Evolutionary conservation across 2,329 filamentous ascomycete genomes (phyloP), one percentile per base, ranked within the genome.

Genomic region (Myriosclerotinia curreyana): DNA sequence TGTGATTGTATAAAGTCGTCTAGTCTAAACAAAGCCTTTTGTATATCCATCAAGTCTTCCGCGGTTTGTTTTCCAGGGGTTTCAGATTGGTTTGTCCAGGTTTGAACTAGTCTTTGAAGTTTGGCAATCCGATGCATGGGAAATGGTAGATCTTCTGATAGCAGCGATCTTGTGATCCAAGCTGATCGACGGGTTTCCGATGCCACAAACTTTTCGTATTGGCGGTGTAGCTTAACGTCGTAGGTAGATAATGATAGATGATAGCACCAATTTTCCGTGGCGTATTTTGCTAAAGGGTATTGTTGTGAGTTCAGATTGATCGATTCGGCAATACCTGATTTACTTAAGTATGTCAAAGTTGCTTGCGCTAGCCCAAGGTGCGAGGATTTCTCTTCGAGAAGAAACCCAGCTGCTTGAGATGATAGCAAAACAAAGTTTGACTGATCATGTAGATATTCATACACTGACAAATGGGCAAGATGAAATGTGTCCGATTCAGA

Each of bases 1-100:
- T 63, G 61, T 7, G 53, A 58, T 59, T 63, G 61, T 25, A 58
- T 56, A 9, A 63, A 63, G 15, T 63, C 61, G n/a, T 63, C 61
- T 3, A 63, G 17, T 4, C 44, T 15, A 5, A 63, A 63, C 25
- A 63, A 36, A 31, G 61, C 61, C 5, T 63, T 63, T 40, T 63
- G 61, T 4, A 63, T 59, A 34, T 63, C 61, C 52, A 63, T 63
- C 44, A 63, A 58, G 20, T 63, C 52, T 25, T 63, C 61, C 8
- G 61, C 54, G 12, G 36, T 31, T 58, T 58, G 53, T 36, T 63
- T 56, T 42, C 52, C 61, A 3, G 46, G 52, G 20, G 22, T 50
- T 8, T 20, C 44, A 17, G 61, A 49, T 59, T 63, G 61, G 1
- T 59, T 63, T 7, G 25, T 56, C 61, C 61, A 63, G 5, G 61